Evolutionary conservation across 805 yeast species (phyloP).

Genomic region (Cephaloascus albidus): DNA sequence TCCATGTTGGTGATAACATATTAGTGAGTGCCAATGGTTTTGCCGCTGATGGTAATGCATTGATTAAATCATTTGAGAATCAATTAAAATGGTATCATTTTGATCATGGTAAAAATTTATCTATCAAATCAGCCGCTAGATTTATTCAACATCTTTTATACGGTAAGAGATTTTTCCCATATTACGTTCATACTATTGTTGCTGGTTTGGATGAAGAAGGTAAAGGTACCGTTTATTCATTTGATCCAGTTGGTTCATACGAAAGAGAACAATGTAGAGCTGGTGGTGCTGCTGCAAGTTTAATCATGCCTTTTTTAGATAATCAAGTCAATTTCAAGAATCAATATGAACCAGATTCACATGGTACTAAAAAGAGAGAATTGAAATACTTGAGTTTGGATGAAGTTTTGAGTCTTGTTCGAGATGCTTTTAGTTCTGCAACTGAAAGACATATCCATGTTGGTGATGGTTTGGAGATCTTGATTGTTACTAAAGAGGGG

Average conservation of each 20-base stretch:
- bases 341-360: constrained; percentile 73
- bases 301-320: constrained; percentile 96
- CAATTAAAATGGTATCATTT: constrained; percentile 89
- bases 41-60: constrained; percentile 88
- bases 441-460: constrained; percentile 98
- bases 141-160: constrained; percentile 83
- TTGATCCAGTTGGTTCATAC: constrained; percentile 96
- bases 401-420: constrained; percentile 79
- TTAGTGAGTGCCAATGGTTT: constrained; percentile 92
- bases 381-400: constrained; percentile 63
- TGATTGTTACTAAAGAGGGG: constrained; percentile 90
- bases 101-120: constrained; percentile 67
- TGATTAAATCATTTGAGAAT: constrained; percentile 63
- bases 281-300: constrained; percentile 93
- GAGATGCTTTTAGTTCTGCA: constrained; percentile 92
- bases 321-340: constrained; percentile 95
- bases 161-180: constrained; percentile 93
- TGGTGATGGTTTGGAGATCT: constrained; percentile 91
- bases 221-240: constrained; percentile 89
- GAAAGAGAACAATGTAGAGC: constrained; percentile 97
- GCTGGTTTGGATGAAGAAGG: constrained; percentile 93
- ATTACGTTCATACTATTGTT: constrained; percentile 88
- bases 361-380: constrained; percentile 56
- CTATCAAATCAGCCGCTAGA: constrained; percentile 74
- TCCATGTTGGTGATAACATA: constrained; percentile 80